phyloP scores from a whole-genome alignment of 768 basidiomycete species.

The Dacryopinax spathularia region DNA sequence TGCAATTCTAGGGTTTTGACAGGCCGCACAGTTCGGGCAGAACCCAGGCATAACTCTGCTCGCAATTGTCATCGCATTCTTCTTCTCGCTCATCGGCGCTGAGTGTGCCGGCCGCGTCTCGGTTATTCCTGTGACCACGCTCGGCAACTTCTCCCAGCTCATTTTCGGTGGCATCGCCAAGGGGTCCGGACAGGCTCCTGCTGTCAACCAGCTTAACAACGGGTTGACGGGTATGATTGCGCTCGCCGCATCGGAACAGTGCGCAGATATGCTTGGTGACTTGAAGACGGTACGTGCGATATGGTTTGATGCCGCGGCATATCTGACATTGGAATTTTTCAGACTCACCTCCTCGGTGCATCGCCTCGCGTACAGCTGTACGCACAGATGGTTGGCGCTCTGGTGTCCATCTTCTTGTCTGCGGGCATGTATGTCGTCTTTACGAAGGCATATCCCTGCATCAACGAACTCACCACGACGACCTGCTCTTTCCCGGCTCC shows the following conservation, averaged over 20 bases:
- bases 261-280: constrained; percentile 53
- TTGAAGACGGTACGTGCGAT: too few relatives aligned
- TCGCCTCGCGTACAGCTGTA: constrained; percentile 19
- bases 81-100: constrained; percentile 55
- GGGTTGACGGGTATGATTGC: constrained; percentile 40
- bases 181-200: constrained; percentile 25
- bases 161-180: constrained; percentile 50
- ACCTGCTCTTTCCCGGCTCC: neutral
- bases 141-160: constrained; percentile 49
- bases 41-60: constrained; percentile 37
- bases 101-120: constrained; percentile 47
- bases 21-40: neutral
- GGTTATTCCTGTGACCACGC: constrained; percentile 46
- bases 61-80: constrained; percentile 43
- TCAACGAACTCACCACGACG: neutral
- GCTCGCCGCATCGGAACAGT: constrained; percentile 42
- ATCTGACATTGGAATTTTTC: too few relatives aligned
- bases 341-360: constrained; percentile 16
- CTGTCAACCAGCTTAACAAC: constrained; percentile 34
- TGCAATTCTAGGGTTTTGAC: too few relatives aligned
- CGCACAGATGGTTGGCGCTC: constrained; percentile 17
- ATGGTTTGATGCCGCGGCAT: too few relatives aligned
- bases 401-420: constrained; percentile 19
- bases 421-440: constrained; percentile 6
- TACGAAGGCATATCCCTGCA: neutral